A percentile compares a stretch with the other conserved stretches of the same genome.
These are phyloP conservation scores for Xerocomellus dryophilus DNA, from an alignment of 768 basidiomycete genomes.

Conservation along the genomic window DNA sequence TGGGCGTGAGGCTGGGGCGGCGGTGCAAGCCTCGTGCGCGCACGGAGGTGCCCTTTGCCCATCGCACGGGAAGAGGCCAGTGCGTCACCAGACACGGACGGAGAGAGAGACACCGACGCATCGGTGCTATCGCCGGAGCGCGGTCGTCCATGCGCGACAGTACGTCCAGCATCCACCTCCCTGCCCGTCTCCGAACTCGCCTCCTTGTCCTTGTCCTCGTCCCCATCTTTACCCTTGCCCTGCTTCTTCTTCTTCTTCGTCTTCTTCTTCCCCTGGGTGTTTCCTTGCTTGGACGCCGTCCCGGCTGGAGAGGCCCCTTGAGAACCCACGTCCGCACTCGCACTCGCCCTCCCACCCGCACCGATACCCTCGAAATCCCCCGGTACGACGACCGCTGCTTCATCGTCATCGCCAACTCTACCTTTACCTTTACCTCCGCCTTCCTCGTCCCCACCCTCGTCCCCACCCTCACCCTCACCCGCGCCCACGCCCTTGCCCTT, in stretches of 20 bases:
- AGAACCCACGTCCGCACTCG: background rate
- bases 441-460: accelerated
- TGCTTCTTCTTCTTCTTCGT: constrained; percentile 28
- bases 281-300: constrained; percentile 27
- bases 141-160: background rate
- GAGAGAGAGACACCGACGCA: constrained; percentile 7
- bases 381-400: constrained; percentile 1
- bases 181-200: constrained; percentile 12
- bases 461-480: background rate
- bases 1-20: constrained; percentile 25
- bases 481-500: background rate
- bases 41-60: constrained; percentile 2
- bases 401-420: too few relatives aligned
- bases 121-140: constrained; percentile 19
- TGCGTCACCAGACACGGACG: background rate
- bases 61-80: background rate
- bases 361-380: constrained; percentile 11
- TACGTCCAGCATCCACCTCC: background rate
- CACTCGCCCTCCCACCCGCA: background rate
- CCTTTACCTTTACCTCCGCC: background rate
- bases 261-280: constrained; percentile 41
- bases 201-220: background rate
- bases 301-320: background rate
- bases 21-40: constrained; percentile 3
- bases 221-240: background rate